Conservation (phyloP, 2,329 filamentous ascomycete genomes). For the Magnaporthiopsis incrustans region DNA sequence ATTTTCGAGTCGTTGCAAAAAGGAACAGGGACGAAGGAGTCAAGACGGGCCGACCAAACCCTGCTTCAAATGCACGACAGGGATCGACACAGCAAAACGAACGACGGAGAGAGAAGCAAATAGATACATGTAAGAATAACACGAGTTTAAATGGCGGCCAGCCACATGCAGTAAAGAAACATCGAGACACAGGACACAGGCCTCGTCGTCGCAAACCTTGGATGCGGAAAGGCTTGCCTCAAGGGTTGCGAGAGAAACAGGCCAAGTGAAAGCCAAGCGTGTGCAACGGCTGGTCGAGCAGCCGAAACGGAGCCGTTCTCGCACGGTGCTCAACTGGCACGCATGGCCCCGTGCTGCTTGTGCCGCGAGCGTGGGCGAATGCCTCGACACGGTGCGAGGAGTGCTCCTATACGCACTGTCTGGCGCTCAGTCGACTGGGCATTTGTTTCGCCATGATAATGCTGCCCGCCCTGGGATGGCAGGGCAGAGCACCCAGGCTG, state of each 20-base stretch:
- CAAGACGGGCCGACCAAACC: neutral
- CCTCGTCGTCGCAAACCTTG: neutral
- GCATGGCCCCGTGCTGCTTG: neutral
- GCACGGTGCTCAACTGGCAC: neutral
- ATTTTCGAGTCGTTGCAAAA: neutral
- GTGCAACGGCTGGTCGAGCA: neutral
- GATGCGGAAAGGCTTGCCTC: neutral
- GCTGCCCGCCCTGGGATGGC: neutral
- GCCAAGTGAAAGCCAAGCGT: neutral
- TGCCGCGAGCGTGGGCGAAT: neutral
- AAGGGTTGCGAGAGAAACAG: neutral
- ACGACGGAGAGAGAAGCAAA: neutral
- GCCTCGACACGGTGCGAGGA: neutral
- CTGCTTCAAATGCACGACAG: neutral
- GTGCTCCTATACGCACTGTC: neutral
- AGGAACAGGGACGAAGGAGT: neutral
- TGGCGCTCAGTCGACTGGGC: neutral
- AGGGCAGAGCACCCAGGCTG: neutral
- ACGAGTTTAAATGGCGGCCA: too few relatives aligned
- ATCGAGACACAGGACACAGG: neutral
- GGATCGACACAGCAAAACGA: neutral
- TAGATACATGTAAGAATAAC: too few relatives aligned
- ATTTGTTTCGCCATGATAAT: neutral
- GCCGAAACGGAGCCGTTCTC: neutral
- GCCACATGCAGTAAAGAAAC: too few relatives aligned